Conservation (phyloP, 2,329 filamentous ascomycete genomes). For the Fusarium coicis region DNA sequence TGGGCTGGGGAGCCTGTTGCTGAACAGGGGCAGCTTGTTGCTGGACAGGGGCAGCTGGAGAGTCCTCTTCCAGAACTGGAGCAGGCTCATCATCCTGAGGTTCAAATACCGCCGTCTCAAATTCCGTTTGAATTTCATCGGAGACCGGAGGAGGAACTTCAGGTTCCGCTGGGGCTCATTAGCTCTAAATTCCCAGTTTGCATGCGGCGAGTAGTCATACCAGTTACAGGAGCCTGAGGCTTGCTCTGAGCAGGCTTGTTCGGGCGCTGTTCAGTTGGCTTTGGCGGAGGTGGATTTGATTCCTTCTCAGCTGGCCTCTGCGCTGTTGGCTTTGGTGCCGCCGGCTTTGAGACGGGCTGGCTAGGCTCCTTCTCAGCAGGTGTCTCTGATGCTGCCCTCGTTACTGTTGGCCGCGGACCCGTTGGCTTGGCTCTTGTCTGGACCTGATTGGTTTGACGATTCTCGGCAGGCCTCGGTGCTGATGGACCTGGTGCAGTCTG, state of each 20-base stretch:
- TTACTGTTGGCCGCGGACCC: background rate
- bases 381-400: background rate
- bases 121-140: background rate
- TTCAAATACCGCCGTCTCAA: background rate
- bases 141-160: background rate
- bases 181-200: background rate
- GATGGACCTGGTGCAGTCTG: background rate
- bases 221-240: background rate
- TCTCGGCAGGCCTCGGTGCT: background rate
- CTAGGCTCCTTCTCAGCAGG: background rate
- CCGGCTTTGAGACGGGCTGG: background rate
- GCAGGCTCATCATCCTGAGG: background rate
- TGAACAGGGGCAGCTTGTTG: background rate
- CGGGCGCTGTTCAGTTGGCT: background rate
- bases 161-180: background rate
- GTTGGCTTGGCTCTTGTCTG: background rate
- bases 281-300: background rate
- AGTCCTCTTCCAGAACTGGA: background rate
- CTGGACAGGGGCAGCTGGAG: background rate
- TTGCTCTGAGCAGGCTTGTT: background rate
- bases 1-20: background rate
- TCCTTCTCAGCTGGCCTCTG: background rate
- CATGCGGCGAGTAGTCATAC: background rate
- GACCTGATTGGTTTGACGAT: background rate
- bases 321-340: background rate